These are phyloP conservation scores for Ceratocystis smalleyi DNA, from an alignment of 2,329 filamentous ascomycete genomes.

Conservation along the genomic window DNA sequence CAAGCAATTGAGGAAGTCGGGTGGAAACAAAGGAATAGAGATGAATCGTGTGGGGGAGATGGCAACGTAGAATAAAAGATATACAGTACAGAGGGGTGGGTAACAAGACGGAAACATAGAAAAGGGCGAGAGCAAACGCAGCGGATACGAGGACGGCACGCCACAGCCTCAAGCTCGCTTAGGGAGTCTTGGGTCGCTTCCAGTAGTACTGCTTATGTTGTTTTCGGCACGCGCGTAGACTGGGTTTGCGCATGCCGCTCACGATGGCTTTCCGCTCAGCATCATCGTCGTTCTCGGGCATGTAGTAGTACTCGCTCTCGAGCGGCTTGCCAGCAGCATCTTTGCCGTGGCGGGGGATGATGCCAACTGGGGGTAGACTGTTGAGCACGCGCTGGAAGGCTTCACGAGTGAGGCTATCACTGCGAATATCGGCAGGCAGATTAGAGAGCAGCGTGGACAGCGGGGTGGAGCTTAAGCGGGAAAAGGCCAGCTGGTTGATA, in stretches of 20 bases:
- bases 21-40: background rate
- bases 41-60: background rate
- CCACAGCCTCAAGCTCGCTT: constrained; percentile 17
- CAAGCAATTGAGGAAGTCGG: background rate
- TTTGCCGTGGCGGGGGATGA: constrained; percentile 81
- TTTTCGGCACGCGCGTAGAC: constrained; percentile 76
- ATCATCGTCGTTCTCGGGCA: constrained; percentile 74
- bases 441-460: constrained; percentile 79
- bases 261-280: constrained; percentile 65
- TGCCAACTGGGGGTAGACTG: constrained; percentile 62
- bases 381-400: constrained; percentile 60
- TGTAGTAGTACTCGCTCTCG: constrained; percentile 94
- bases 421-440: constrained; percentile 53
- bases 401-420: constrained; percentile 38
- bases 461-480: constrained; percentile 78
- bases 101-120: background rate
- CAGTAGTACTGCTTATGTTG: constrained; percentile 81
- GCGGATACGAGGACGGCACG: background rate
- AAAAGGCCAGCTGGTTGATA: constrained; percentile 89
- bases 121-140: background rate
- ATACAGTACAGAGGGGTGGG: constrained; percentile 7
- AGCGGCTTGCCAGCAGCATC: constrained; percentile 86
- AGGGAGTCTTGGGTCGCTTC: constrained; percentile 48
- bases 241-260: constrained; percentile 74
- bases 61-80: constrained; percentile 1